Base-by-base conservation (phyloP, 2,329 filamentous ascomycete species). In the Alternaria viburni region DNA sequence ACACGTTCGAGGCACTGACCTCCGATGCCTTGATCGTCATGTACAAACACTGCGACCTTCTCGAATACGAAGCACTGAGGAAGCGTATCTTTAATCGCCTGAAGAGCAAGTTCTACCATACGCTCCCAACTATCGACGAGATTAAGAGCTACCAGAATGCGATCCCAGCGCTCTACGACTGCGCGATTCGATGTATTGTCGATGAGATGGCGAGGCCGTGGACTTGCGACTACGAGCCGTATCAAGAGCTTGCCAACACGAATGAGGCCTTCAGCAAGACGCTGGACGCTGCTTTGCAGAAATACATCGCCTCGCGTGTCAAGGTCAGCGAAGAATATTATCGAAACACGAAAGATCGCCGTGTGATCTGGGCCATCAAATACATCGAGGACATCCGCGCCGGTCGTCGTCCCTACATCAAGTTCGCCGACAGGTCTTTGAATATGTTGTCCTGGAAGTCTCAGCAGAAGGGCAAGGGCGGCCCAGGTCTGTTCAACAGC, bases 11-110 rank as follows among this genome's bases (percentile, higher is more conserved):
- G 36, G 47, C 50, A n/a, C 57, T 73, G 9, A 32, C 21, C 13
- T 47, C 68, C 5, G 30, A 61, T 12, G 41, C 64, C 11, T 66
- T 75, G 9, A 44, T 69, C 44, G n/a, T 49, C 10, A 49, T 73
- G 19, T 71, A 67, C 41, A 45, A 54, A 17, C 70, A 74, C 36
- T 59, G 59, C 25, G 51, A 43, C 25, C 58, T 72, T 67, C 45
- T 74, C 1, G 45, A 71, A n/a, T 74, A 70, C 26, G 13, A 45
- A 0, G 8, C 23, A 1, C 54, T 73, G 3, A 64, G 54, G 63
- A 52, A 55, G 9, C 65, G 66, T 6, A 56, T 67, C 5, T n/a
- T 57, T 13, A 41, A 43, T 32, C 60, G 65, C 3, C 52, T 73
- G 3, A 60, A 59, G 15, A 47, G 47, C 19, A 61, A 57, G 26